Evolutionary conservation across 2,329 filamentous ascomycete genomes (phyloP).

Genomic region (Dactylellina leptospora): DNA sequence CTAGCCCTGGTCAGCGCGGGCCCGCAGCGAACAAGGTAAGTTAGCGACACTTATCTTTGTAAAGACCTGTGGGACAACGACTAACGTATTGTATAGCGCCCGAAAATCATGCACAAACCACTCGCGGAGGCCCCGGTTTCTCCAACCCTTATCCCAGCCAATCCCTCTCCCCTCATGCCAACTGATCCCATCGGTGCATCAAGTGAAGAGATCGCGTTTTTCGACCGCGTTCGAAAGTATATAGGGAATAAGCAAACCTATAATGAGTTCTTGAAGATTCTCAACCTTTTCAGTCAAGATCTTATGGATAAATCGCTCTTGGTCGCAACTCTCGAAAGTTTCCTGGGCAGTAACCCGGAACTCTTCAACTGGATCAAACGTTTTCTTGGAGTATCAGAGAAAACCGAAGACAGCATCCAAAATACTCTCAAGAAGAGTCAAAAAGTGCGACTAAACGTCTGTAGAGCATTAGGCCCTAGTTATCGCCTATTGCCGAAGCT

Average conservation of each 20-base stretch:
- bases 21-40: constrained; percentile 44
- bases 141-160: constrained; percentile 84
- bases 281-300: constrained; percentile 92
- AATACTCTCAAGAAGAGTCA: constrained; percentile 62
- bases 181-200: constrained; percentile 76
- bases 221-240: constrained; percentile 95
- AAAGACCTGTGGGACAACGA: background rate
- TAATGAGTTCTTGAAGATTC: constrained; percentile 95
- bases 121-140: constrained; percentile 69
- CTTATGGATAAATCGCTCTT: constrained; percentile 86
- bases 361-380: constrained; percentile 87
- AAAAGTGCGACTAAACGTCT: constrained; percentile 92
- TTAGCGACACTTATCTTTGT: background rate
- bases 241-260: constrained; percentile 91
- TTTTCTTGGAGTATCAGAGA: constrained; percentile 75
- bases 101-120: constrained; percentile 77
- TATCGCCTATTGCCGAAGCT: constrained; percentile 91
- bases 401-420: constrained; percentile 77
- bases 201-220: constrained; percentile 88
- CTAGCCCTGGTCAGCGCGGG: constrained; percentile 34
- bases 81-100: constrained; percentile 66
- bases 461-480: constrained; percentile 91
- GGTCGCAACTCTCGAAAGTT: constrained; percentile 81
- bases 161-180: constrained; percentile 86
- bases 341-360: constrained; percentile 87